A percentile compares a stretch with the other conserved stretches of the same genome.
phyloP scores from a whole-genome alignment of 2,329 filamentous ascomycete species.

The Zymoseptoria crescenta region DNA sequence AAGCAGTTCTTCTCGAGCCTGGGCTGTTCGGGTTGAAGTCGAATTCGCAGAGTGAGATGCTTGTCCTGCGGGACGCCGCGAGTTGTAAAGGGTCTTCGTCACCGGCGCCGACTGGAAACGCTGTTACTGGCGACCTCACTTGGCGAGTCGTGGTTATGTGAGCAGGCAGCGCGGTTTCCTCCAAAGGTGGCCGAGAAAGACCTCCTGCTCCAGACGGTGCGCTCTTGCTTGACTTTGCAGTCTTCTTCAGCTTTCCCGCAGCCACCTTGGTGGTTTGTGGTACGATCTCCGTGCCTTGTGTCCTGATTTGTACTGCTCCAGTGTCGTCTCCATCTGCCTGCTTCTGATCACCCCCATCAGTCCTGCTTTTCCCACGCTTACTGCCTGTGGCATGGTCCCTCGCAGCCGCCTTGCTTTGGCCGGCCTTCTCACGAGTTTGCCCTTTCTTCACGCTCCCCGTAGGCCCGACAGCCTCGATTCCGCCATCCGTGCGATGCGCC shows the following conservation, averaged over 20 bases:
- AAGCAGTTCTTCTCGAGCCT: neutral
- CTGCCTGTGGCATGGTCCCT: neutral
- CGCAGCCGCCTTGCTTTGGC: no score
- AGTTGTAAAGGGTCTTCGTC: neutral
- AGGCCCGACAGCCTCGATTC: neutral
- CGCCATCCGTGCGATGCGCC: neutral
- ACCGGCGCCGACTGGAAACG: neutral
- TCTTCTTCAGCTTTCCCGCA: neutral
- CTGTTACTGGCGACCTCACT: neutral
- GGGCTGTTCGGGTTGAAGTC: neutral
- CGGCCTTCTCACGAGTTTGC: neutral
- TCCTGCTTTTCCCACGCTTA: neutral
- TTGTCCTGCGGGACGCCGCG: neutral
- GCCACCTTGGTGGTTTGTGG: neutral
- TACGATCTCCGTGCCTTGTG: neutral
- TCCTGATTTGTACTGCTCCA: neutral
- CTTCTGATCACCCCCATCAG: neutral
- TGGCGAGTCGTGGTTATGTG: neutral
- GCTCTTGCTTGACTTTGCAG: neutral
- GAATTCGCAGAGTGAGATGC: neutral
- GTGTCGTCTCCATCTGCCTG: neutral
- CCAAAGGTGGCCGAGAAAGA: neutral
- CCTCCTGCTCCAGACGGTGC: neutral
- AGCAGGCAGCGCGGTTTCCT: neutral
- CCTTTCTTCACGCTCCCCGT: neutral